phyloP scores from a whole-genome alignment of 1,284 basidiomycete species.

The Pascua sp. region DNA sequence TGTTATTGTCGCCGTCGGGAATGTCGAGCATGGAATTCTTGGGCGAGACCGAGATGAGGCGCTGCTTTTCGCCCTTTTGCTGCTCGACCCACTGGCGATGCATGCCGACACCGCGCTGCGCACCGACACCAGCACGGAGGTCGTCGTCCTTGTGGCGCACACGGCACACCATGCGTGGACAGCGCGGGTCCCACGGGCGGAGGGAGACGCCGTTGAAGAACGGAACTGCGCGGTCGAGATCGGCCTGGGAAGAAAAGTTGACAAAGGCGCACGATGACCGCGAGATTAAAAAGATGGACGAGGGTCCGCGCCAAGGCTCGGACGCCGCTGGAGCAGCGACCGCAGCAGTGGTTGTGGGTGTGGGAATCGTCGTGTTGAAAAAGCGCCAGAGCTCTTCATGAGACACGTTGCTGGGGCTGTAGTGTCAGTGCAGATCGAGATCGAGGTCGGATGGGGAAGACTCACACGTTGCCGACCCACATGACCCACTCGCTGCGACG shows the following conservation, averaged over 20 bases:
- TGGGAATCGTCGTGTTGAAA: slow-evolving; percentile 58
- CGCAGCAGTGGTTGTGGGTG: slow-evolving; percentile 11
- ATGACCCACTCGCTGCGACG: slow-evolving; percentile 88
- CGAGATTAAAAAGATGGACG: slow-evolving; percentile 87
- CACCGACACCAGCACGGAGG: slow-evolving; percentile 82
- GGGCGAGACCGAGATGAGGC: slow-evolving; percentile 19
- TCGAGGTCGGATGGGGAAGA: slow-evolving; percentile 6
- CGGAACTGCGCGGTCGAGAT: slow-evolving; percentile 65
- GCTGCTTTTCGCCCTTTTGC: slow-evolving; percentile 33
- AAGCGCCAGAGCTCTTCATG: slow-evolving; percentile 86
- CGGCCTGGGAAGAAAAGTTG: slow-evolving; percentile 68
- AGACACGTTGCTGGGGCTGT: slow-evolving; percentile 62
- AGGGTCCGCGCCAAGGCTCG: slow-evolving; percentile 58
- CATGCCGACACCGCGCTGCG: slow-evolving; percentile 79
- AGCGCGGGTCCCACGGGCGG: slow-evolving; percentile 61
- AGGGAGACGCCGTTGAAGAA: slow-evolving; percentile 59
- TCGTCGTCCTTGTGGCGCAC: slow-evolving; percentile 80
- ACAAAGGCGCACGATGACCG: slow-evolving; percentile 91
- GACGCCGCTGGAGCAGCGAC: background rate
- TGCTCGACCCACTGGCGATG: slow-evolving; percentile 74
- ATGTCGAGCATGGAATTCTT: slow-evolving; percentile 33
- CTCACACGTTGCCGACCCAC: slow-evolving; percentile 62
- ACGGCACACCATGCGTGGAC: slow-evolving; percentile 79
- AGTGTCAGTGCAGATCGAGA: background rate
- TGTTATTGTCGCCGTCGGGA: slow-evolving; percentile 14